Evolutionary conservation across 2,329 filamentous ascomycete genomes (phyloP), one percentile per base, ranked within the genome.

Genomic region (Chaetomium strumarium): DNA sequence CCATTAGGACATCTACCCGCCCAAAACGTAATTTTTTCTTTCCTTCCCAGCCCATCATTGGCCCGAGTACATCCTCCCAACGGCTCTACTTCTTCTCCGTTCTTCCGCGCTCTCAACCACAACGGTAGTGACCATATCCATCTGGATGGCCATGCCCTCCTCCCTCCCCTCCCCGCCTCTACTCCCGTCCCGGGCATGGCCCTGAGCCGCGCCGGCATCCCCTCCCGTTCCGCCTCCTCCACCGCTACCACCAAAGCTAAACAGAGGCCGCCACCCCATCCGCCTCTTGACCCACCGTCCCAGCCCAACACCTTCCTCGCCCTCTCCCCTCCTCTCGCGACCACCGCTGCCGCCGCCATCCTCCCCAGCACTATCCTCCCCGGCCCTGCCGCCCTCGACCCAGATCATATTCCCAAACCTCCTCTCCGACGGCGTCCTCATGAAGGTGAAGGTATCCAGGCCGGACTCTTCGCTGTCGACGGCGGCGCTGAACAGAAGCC

Each of bases 371-470:
- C 3, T 24, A 14, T 20, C 29, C 16, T 29, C 40, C 3, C 42
- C 44, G 13, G 12, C 39, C 37, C 17, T 39, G 14, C 51, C 60
- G 12, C 64, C 65, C 20, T 66, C 60, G 9, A 66, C 62, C 64
- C 64, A 67, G 7, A 66, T 54, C 38, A 67, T 63, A 44, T 68
- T 66, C 24, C 66, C 66, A 44, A 58, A 66, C 16, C 52, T 53
- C 33, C 65, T 51, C 29, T 55, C 61, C 19, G 45, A 58, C 34
- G 64, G 64, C 38, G 65, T 67, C 30, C 64, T 50, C 61, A 67
- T 62, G 51, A 67, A 66, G 7, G 64, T 58, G 29, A 72, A 72
- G 0, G 68, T 72, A n/a, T 66, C 66, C 20, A 72, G 46, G 4
- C 68, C 70, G 1, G 65, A 61, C 2, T 68, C 66, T 48, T 66